Evolutionary conservation across 305 asterid species (phyloP).

Genomic region (Plantago coronopus): DNA sequence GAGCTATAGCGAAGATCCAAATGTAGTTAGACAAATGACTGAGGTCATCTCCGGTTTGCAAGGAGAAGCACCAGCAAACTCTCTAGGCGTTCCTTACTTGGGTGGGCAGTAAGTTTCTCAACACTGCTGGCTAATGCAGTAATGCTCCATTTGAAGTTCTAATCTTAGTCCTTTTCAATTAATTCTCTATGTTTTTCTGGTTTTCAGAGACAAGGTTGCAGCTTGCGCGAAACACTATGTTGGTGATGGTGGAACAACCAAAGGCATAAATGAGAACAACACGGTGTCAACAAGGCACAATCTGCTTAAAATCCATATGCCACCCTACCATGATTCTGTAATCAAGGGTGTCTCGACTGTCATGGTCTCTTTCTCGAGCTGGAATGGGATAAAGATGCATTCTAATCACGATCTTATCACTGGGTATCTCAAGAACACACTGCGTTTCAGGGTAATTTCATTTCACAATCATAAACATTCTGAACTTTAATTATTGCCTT

Average conservation of each 20-base stretch:
- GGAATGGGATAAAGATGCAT: constrained; percentile 65
- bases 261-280: constrained; percentile 50
- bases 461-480: too few species aligned
- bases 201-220: constrained; percentile 52
- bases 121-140: neutral
- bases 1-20: constrained; percentile 44
- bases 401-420: constrained; percentile 50
- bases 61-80: constrained; percentile 35
- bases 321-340: constrained; percentile 48
- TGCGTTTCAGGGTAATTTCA: constrained; percentile 52
- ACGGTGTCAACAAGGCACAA: constrained; percentile 36
- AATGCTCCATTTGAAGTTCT: neutral
- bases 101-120: constrained; percentile 37
- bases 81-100: constrained; percentile 37
- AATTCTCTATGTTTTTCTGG: constrained; percentile 1
- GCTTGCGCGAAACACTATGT: constrained; percentile 74
- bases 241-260: constrained; percentile 70
- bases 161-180: too few species aligned
- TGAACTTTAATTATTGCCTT: too few species aligned
- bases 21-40: constrained; percentile 39
- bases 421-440: constrained; percentile 45
- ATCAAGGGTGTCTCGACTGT: constrained; percentile 62
- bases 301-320: constrained; percentile 58
- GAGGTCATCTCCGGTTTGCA: constrained; percentile 43
- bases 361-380: constrained; percentile 71